Base-by-base conservation (phyloP, 257 asterid species). In the Petrea volubilis region DNA sequence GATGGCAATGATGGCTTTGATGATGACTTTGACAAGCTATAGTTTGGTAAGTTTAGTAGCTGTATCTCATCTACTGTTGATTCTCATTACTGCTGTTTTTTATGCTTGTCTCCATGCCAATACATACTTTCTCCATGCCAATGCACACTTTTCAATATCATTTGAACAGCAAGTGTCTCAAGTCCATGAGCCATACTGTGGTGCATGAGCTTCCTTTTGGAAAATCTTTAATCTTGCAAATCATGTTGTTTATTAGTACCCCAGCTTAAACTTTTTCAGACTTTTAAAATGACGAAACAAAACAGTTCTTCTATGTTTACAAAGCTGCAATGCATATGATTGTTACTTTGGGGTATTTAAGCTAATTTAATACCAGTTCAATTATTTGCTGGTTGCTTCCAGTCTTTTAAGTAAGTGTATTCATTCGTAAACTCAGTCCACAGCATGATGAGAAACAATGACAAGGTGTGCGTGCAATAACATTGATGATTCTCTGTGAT, bases 11-110 rank as follows among this genome's bases (percentile, higher is more conserved):
- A 78, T 65, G 90, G 65, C 69, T 84, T 84, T 57, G 88, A 86
- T 27, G 93, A 84, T 73, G 96, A 88, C 76, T 86, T 88, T 81
- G 90, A 83, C 86, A 84, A 82, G 83, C 77, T 88, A 68, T 88
- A 86, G 80, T 62, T 58, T 34, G 80, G 95, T 88, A 75, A 82
- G 87, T 60, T 31, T 61, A 18, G n/a, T 66, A 23, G 61, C 46
- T 55, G 13, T 31, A 25, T 38, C 38, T 51, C 51, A 17, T 40
- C 66, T 29, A 8, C 52, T 36, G 2, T n/a, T 23, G n/a, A 43
- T 67, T 55, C 60, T 53, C 58, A 0, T n/a, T 34, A 68, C 43
- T 33, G 44, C 15, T 44, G 33, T 49, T 52, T 27, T 2, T 2
- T 31, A 31, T 31, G 38, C 29, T 25, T 14, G 17, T 21, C 52